Evolutionary conservation across 352 stramenopile species (phyloP), one percentile per base, ranked within the genome.

Genomic region (Pythium volutum): DNA sequence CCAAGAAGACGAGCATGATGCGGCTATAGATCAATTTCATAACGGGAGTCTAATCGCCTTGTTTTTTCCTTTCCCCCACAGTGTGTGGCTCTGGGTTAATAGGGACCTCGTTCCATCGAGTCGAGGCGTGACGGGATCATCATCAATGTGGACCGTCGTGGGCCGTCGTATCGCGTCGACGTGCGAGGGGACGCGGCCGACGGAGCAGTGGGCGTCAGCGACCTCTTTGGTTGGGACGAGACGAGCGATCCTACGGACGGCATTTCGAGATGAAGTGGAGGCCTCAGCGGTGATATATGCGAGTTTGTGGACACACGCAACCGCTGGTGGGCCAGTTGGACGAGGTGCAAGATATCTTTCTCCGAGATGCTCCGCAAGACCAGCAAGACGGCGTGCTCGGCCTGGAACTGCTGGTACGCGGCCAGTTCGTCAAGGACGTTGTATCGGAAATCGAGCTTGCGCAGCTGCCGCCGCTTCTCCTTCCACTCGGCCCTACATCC

Each of bases 361-460:
- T 93, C 81, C 4, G 73, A 76, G 42, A 93, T 66, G 55, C 68
- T 78, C 27, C 82, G 72, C 3, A 93, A 69, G 45, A 93, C 49
- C 18, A 93, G 65, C 47, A 93, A 91, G 43, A 83, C 74, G 1
- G 77, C 66, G 55, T 87, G 77, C 50, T 86, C 74, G 29, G 75
- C 75, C 50, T 87, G 69, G 26, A 93, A 80, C 11, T 69, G 75
- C 52, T 90, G 79, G 33, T 77, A 88, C 9, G 75, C 76, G 2
- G 73, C 73, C 41, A 93, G 52, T 34, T 91, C 81, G 18, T 89
- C 79, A 26, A 88, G 55, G 14, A 89, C 79, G 34, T 90, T 81
- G 69, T 90, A 90, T 29, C 75, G 71, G 33, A 89, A 85, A 31
- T 81, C 81, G 15, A 77, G 59, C n/a, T 51, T 72, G 8, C 81